Conservation (phyloP, 768 basidiomycete species). For the Hygrophoropsis aurantiaca region DNA sequence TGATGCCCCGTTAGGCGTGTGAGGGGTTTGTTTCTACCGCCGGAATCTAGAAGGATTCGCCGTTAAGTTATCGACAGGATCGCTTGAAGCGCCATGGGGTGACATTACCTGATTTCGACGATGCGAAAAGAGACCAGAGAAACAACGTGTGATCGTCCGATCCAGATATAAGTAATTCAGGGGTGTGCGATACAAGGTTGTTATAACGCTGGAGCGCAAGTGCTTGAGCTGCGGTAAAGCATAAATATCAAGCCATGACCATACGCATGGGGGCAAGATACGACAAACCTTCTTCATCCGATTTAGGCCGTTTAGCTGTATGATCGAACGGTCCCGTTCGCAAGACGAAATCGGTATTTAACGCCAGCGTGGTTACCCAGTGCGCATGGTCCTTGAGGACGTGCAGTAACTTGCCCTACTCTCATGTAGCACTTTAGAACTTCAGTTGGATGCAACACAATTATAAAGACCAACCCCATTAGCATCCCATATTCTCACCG, state of each 20-base stretch:
- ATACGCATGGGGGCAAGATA: background rate
- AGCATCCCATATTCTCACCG: conserved; percentile 93
- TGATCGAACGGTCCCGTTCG: conserved; percentile 96
- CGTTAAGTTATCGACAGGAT: too few relatives aligned
- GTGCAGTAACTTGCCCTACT: conserved; percentile 80
- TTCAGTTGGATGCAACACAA: background rate
- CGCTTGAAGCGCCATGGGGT: conserved; percentile 24
- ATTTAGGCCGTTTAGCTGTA: conserved; percentile 70
- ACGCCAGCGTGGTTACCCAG: conserved; percentile 96
- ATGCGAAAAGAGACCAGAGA: conserved; percentile 85
- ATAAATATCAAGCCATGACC: background rate
- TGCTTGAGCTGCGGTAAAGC: conserved; percentile 55
- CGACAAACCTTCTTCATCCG: conserved; percentile 76
- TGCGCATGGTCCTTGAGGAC: conserved; percentile 95
- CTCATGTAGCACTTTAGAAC: conserved; percentile 2
- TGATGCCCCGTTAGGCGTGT: conserved; percentile 92
- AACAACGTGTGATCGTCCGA: conserved; percentile 98
- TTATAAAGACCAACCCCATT: conserved; percentile 52
- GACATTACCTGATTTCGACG: conserved; percentile 22
- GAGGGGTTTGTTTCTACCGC: conserved; percentile 62
- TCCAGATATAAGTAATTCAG: conserved; percentile 90
- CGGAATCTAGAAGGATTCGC: conserved; percentile 22
- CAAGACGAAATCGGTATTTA: conserved; percentile 93
- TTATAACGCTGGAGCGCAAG: conserved; percentile 80
- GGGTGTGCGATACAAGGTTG: conserved; percentile 53